Evolutionary conservation across 2,329 filamentous ascomycete genomes (phyloP).

Genomic region (Colletotrichum truncatum): DNA sequence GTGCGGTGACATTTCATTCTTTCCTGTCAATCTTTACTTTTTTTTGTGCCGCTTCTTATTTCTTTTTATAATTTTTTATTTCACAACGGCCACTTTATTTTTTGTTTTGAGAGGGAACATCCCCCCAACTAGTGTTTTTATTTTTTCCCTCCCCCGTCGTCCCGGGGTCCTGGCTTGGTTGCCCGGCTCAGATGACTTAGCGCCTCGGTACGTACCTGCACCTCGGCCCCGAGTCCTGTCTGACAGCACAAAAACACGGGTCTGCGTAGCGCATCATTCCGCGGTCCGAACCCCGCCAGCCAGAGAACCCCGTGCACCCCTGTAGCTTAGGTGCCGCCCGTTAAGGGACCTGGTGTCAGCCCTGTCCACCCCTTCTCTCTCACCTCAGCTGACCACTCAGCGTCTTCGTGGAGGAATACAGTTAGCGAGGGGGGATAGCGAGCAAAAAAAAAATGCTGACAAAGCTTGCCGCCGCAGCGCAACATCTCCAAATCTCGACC

Average conservation of each 20-base stretch:
- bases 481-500: background rate
- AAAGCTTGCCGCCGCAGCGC: background rate
- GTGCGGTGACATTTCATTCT: constrained; percentile 7
- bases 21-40: background rate
- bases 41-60: constrained; percentile 17
- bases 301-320: constrained; percentile 2
- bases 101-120: background rate
- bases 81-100: background rate
- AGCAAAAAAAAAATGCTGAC: constrained; percentile 6
- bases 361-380: background rate
- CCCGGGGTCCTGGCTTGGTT: constrained; percentile 13
- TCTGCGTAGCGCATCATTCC: constrained; percentile 22
- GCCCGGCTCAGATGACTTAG: constrained; percentile 11
- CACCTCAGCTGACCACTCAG: background rate
- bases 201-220: constrained; percentile 6
- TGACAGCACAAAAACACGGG: background rate
- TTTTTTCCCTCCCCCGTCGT: background rate
- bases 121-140: background rate
- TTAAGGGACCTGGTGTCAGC: no score
- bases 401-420: background rate
- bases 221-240: background rate
- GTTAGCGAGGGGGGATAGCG: no score
- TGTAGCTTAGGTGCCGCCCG: constrained; percentile 4
- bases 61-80: constrained; percentile 18
- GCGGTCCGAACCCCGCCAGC: constrained; percentile 21